Evolutionary conservation across 2,329 filamentous ascomycete species (phyloP), one percentile per base, ranked within the genome.

Genomic region (Colletotrichum sp.): DNA sequence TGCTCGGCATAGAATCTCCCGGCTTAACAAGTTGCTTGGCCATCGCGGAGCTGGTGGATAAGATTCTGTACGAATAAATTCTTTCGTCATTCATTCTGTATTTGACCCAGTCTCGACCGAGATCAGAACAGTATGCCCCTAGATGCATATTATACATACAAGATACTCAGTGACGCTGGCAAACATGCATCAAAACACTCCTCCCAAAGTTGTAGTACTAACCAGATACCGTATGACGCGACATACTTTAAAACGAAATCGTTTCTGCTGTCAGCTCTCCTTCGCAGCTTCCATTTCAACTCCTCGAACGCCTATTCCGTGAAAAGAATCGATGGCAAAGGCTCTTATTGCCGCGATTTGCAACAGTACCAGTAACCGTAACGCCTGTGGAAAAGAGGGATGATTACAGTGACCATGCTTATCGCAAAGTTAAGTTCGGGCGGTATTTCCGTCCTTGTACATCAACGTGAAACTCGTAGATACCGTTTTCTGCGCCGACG

Each of bases 1-100:
- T 99, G 79, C 82, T 99, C 80, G 96, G 96, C 0, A 98, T 98
- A 79, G 96, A 99, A 88, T 98, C 95, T 84, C 96, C 96, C 0
- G 96, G 96, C 6, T 86, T 99, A 84, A 99, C 96, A 63, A 97
- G 95, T 83, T 92, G 90, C 80, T 86, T 99, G 86, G 96, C 96
- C 3, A 96, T 98, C 84, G 96, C 90, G 5, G 95, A 98, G 82
- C 90, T 91, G 87, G 96, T 98, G 0, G 84, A 86, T 59, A 81
- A 83, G 67, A 78, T 92, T 67, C 77, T 92, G 69, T 90, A 92
- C 73, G 84, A 84, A 60, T 81, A 68, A 15, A 63, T 30, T 18
- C 49, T 76, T 13, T 44, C 70, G 16, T 77, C 57, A 57, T 52
- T 75, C 71, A 66, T 71, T 75, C 65, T 66, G 69, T 28, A 70